Base-by-base conservation (phyloP, 164 flowering plant genomes). In the Kalanchoe fedtschenkoi region DNA sequence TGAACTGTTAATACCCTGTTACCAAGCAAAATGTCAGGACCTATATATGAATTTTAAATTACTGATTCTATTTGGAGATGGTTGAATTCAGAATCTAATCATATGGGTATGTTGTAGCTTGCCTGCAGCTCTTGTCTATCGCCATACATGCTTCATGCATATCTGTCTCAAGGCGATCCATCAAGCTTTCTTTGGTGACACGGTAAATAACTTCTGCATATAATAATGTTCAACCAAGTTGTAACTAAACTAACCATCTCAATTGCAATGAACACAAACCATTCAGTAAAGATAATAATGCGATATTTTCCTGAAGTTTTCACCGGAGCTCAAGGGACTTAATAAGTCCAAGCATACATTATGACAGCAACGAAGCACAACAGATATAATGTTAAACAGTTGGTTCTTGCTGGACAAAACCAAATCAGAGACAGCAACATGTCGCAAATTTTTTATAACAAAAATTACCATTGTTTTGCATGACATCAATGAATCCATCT, bases 1-100 rank as follows among this genome's bases (percentile, higher is more conserved):
- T 90, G 99, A 51, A 93, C 73, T 14, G 96, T 87, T 71, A 86
- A 65, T 26, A 90, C 96, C 83, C 96, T 90, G 73, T 24, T 34
- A 69, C 6, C 30, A 30, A 10, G 28, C 21, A 13, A 16, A 19
- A 14, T 11, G n/a, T 11, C 24, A 63, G 4, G 19, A 19, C 2
- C 2, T 15, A 19, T 14, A 35, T 38, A n/a, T n/a, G 6, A 47
- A n/a, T n/a, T 33, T 32, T 42, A 47, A 10, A 34, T 14, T 29
- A 22, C 6, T 26, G 28, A 2, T 32, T 33, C n/a, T 34, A 39
- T 16, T 5, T 46, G n/a, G 26, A 7, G 34, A 47, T 51, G 11
- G 43, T n/a, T 46, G 26, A 21, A 61, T 22, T 9, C 56, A 22
- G 35, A 6, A 63, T 28, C 5, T 21, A 34, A 42, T 42, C 22